Evolutionary conservation across 208 protist genomes (phyloP).

Genomic region (Porcisia deanei): DNA sequence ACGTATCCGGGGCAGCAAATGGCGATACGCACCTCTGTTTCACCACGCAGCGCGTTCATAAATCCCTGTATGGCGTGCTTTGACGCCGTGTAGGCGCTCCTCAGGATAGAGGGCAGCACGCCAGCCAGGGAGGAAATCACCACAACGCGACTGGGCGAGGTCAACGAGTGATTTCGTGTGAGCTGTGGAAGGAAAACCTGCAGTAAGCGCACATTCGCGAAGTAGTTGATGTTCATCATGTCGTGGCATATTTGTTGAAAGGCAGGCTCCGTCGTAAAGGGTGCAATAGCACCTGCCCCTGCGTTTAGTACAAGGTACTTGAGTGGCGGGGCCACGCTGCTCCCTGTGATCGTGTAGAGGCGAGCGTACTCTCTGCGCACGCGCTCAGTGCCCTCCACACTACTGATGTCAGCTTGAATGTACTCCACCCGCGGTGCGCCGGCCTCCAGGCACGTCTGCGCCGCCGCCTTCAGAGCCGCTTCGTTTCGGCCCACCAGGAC

Average conservation of each 20-base stretch:
- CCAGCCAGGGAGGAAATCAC: conserved; percentile 81
- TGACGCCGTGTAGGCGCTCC: conserved; percentile 78
- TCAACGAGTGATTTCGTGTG: conserved; percentile 30
- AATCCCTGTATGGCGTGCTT: conserved; percentile 91
- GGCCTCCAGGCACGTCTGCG: conserved; percentile 34
- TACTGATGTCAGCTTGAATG: conserved; percentile 68
- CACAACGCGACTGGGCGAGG: conserved; percentile 59
- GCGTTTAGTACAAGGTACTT: conserved; percentile 86
- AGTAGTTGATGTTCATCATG: conserved; percentile 90
- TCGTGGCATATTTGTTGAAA: conserved; percentile 62
- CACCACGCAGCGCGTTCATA: conserved; percentile 83
- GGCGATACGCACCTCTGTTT: conserved; percentile 71
- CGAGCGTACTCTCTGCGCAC: conserved; percentile 30
- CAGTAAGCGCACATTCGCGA: conserved; percentile 79
- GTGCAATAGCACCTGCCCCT: conserved; percentile 72
- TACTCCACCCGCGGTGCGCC: conserved; percentile 57
- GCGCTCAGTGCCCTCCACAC: conserved; percentile 33
- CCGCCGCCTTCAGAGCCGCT: conserved; percentile 36
- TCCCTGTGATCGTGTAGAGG: conserved; percentile 15
- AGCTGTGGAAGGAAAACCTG: conserved; percentile 67
- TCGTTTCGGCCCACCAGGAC: conserved; percentile 77
- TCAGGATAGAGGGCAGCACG: conserved; percentile 73
- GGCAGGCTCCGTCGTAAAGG: conserved; percentile 50
- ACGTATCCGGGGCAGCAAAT: conserved; percentile 87
- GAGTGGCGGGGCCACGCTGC: conserved; percentile 17